phyloP scores from a whole-genome alignment of 305 asterid species.

The Fraxinus paxiana region DNA sequence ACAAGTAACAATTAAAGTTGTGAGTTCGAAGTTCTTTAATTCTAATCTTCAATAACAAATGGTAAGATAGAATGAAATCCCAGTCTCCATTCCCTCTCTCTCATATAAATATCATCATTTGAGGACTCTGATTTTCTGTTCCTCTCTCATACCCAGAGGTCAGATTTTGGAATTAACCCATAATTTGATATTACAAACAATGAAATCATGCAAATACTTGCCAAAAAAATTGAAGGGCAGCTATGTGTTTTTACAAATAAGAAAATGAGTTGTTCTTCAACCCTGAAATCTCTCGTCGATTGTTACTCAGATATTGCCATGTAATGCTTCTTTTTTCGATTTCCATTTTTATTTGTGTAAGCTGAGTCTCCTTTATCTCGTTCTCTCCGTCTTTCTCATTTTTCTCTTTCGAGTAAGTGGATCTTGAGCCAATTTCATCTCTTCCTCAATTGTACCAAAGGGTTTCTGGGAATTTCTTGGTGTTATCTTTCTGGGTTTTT shows the following conservation, averaged over 20 bases:
- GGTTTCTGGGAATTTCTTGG: constrained; percentile 18
- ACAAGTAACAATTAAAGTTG: neutral
- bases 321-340: constrained; percentile 8
- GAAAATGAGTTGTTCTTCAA: constrained; percentile 28
- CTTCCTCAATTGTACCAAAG: constrained; percentile 13
- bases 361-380: neutral
- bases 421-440: constrained; percentile 27
- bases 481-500: constrained; percentile 4
- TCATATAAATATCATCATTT: neutral
- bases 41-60: neutral
- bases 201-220: neutral
- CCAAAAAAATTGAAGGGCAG: neutral
- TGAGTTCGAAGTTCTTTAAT: neutral
- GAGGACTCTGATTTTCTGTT: neutral
- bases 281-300: constrained; percentile 33
- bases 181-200: neutral
- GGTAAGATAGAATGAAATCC: neutral
- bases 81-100: neutral
- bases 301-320: constrained; percentile 21
- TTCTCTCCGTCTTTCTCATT: constrained; percentile 13
- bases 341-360: neutral
- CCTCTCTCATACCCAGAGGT: neutral
- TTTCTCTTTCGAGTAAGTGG: constrained; percentile 20
- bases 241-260: neutral
- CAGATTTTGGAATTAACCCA: neutral